Percentiles rank a stretch among this genome's conserved stretches.
Evolutionary conservation across 2,329 filamentous ascomycete species (phyloP).

Genomic region (Penicillium sp.): DNA sequence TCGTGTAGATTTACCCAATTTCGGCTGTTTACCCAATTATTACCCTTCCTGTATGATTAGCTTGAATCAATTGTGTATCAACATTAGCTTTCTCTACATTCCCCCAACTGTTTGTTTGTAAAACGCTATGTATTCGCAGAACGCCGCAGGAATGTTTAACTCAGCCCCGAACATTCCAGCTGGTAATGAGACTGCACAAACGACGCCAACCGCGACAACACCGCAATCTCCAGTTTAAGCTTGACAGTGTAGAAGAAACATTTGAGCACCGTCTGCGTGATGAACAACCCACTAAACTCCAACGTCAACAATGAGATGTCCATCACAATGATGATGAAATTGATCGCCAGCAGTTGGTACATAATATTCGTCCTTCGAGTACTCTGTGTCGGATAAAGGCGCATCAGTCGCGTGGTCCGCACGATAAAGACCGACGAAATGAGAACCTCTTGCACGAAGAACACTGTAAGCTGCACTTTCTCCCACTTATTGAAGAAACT

Average conservation of each 20-base stretch:
- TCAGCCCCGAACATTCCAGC: background rate
- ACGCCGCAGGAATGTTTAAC: background rate
- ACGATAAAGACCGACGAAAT: conserved; percentile 17
- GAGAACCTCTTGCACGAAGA: conserved; percentile 17
- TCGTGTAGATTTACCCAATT: background rate
- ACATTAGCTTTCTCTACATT: background rate
- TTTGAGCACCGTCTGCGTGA: conserved; percentile 14
- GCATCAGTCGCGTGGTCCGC: conserved; percentile 9
- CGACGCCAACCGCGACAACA: conserved; percentile 3
- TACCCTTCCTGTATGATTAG: background rate
- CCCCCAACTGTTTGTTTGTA: background rate
- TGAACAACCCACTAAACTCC: conserved; percentile 8
- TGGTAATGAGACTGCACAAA: conserved; percentile 4
- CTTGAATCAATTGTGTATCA: background rate
- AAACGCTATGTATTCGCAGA: background rate
- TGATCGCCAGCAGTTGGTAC: conserved; percentile 17
- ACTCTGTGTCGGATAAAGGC: conserved; percentile 6
- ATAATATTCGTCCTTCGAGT: conserved; percentile 13
- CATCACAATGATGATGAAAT: conserved; percentile 14
- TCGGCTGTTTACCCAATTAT: background rate
- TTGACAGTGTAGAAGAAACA: conserved; percentile 16
- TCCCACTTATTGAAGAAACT: conserved; percentile 14
- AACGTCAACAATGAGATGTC: conserved; percentile 15
- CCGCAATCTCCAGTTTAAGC: conserved; percentile 15
- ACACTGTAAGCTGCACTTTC: conserved; percentile 15